phyloP scores from a whole-genome alignment of 106 monocot species.

The Gastrodia elata region DNA sequence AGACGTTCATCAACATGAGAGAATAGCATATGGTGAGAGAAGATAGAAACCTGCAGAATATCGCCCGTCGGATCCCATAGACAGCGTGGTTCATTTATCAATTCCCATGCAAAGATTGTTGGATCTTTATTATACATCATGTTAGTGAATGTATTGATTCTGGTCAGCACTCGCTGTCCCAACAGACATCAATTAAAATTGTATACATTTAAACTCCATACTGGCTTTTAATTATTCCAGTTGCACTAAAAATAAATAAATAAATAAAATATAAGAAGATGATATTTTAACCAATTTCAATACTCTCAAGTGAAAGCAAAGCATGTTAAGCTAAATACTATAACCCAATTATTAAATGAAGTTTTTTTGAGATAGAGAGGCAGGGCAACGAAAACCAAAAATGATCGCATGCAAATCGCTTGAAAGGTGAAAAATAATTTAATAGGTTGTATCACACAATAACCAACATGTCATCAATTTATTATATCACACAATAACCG shows the following conservation, averaged over 20 bases:
- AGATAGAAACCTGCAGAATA: conserved; percentile 44
- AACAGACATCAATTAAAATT: background rate
- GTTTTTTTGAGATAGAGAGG: background rate
- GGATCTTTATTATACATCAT: conserved; percentile 77
- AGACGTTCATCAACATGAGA: background rate
- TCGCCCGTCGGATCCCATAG: conserved; percentile 80
- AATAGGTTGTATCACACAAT: too few relatives aligned
- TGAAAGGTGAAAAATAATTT: too few relatives aligned
- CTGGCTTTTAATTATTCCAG: background rate
- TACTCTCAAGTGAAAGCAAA: background rate
- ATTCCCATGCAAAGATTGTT: conserved; percentile 90
- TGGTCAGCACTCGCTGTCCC: conserved; percentile 43
- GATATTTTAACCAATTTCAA: background rate
- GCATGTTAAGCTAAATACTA: background rate
- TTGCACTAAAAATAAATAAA: background rate
- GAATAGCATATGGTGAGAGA: background rate
- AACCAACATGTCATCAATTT: too few relatives aligned
- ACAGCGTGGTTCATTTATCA: conserved; percentile 85
- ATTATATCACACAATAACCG: too few relatives aligned
- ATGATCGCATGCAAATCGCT: too few relatives aligned
- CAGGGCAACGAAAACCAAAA: background rate
- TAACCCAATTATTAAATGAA: background rate
- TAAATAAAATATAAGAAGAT: too few relatives aligned
- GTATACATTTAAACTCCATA: background rate
- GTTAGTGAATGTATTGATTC: conserved; percentile 63